Base-by-base conservation (phyloP, 306 rosid genomes). In the Quercus suber region DNA sequence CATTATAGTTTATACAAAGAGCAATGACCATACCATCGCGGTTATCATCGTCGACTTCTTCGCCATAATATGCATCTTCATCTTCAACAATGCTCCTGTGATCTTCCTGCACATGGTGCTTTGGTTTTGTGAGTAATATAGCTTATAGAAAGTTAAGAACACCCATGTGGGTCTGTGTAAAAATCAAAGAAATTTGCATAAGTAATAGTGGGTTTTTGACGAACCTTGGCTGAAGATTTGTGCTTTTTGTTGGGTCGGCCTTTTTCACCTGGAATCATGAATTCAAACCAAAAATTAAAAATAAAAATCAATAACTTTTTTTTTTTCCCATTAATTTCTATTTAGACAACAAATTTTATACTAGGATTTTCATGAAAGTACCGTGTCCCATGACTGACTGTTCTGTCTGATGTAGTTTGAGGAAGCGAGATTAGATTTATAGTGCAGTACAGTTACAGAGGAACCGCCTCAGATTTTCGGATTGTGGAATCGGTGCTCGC, bases 31-130 rank as follows among this genome's bases (percentile, higher is more conserved):
- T 81, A 92, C 98, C 98, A 56, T 92, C 88, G 4, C 83, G 84
- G 65, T 69, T 59, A 18, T 92, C 97, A 1, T 92, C 90, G 51
- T 91, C 91, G 20, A 68, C 81, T 53, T 94, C 97, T 5, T 90
- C 95, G 37, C 89, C 89, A 59, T 83, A 87, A 74, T 81, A 89
- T 0, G 83, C 85, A 19, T 86, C 95, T 1, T 87, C 93, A 0
- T 86, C 95, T 52, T 81, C 89, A 33, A 86, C 31, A 31, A 77
- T 65, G 78, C 57, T 87, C 81, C 76, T 76, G 8, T 78, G 18
- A 78, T 89, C 94, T 69, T 91, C 99, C 97, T 90, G 93, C 81
- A 59, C 25, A 52, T 5, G 23, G 5, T 45, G 68, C 71, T 15
- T 37, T 21, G 23, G 65, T 77, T 45, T 25, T 73, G 18, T 59